Conservation (phyloP, 352 stramenopile genomes). For the Phytophthora podocarpi region DNA sequence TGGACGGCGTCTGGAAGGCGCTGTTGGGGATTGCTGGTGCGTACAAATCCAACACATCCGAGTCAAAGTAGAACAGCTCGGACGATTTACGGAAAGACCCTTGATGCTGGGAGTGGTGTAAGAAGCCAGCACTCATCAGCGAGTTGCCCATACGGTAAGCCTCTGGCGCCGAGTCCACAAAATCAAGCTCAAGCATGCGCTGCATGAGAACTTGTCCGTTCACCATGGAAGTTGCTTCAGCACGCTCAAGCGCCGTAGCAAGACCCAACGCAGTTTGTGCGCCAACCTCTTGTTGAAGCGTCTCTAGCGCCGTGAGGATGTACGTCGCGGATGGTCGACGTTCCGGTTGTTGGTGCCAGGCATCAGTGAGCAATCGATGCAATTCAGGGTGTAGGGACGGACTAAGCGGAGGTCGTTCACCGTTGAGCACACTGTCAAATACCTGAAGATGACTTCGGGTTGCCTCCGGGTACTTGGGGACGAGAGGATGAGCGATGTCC, state of each 20-base stretch:
- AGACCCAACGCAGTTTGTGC: slow-evolving; percentile 44
- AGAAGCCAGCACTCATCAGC: slow-evolving; percentile 66
- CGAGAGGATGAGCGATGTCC: slow-evolving; percentile 69
- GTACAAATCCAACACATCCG: slow-evolving; percentile 32
- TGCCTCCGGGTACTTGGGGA: slow-evolving; percentile 66
- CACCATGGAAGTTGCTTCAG: slow-evolving; percentile 37
- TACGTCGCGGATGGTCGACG: slow-evolving; percentile 54
- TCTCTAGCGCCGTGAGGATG: slow-evolving; percentile 54
- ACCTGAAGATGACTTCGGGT: slow-evolving; percentile 71
- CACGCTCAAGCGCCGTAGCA: slow-evolving; percentile 29
- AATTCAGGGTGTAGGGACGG: slow-evolving; percentile 42
- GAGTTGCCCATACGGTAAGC: slow-evolving; percentile 60
- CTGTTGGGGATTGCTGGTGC: slow-evolving; percentile 23
- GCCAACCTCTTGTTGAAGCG: slow-evolving; percentile 51
- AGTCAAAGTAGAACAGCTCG: slow-evolving; percentile 62
- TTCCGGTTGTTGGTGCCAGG: slow-evolving; percentile 57
- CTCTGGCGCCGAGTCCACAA: slow-evolving; percentile 54
- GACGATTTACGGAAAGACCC: slow-evolving; percentile 52
- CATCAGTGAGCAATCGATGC: slow-evolving; percentile 51
- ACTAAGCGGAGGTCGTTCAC: slow-evolving; percentile 55
- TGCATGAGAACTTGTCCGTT: slow-evolving; percentile 62
- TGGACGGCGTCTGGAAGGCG: not conserved
- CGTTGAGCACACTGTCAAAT: slow-evolving; percentile 69
- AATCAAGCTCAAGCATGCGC: slow-evolving; percentile 62
- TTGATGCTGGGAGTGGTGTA: slow-evolving; percentile 62